phyloP scores from a whole-genome alignment of 352 stramenopile genomes.

The Phytophthora nicotianae region DNA sequence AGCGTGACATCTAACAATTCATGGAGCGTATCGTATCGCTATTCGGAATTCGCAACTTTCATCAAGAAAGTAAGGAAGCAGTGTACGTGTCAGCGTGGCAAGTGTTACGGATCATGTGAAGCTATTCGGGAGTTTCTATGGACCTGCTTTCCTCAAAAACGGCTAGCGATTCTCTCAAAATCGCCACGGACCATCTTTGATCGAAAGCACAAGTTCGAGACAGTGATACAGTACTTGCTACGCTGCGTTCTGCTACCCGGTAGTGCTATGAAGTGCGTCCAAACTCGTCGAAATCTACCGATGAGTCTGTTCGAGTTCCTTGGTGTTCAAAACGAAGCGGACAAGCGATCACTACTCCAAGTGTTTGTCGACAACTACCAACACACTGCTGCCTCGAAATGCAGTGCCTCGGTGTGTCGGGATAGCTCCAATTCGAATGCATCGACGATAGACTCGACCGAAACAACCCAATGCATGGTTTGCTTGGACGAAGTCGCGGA shows the following conservation, averaged over 20 bases:
- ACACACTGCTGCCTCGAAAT: not conserved
- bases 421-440: conserved; percentile 33
- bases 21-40: conserved; percentile 57
- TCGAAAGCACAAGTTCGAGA: conserved; percentile 58
- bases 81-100: conserved; percentile 51
- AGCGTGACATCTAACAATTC: conserved; percentile 45
- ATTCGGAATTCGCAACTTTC: conserved; percentile 65
- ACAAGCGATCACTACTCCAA: conserved; percentile 67
- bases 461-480: conserved; percentile 44
- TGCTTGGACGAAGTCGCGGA: conserved; percentile 44
- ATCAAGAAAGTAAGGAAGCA: conserved; percentile 48
- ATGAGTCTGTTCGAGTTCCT: conserved; percentile 60
- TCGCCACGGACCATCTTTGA: conserved; percentile 43
- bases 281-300: conserved; percentile 47
- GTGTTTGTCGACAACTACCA: conserved; percentile 71
- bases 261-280: conserved; percentile 65
- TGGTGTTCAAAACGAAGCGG: conserved; percentile 41
- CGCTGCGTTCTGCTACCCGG: conserved; percentile 63
- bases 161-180: conserved; percentile 40
- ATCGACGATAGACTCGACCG: conserved; percentile 35
- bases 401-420: conserved; percentile 1
- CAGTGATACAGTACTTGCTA: conserved; percentile 62
- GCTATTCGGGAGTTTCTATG: conserved; percentile 64
- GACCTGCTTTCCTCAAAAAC: conserved; percentile 61
- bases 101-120: conserved; percentile 63